phyloP scores from a whole-genome alignment of 2,329 filamentous ascomycete species.

The Acephala macrosclerotiorum region DNA sequence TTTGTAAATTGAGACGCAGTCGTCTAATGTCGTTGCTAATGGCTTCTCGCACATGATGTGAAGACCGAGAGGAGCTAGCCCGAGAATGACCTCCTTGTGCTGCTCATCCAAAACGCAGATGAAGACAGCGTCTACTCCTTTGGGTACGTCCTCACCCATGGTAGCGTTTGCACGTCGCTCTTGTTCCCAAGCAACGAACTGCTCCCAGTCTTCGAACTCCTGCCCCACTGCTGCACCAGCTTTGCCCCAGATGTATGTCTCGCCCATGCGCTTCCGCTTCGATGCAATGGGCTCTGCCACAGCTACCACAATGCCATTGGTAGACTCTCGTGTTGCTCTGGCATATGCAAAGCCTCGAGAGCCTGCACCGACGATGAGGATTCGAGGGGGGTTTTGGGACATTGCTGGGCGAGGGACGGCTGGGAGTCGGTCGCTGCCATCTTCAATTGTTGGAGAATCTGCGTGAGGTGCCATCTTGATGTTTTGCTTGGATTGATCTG shows the following conservation, averaged over 20 bases:
- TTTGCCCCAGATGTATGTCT: constrained; percentile 75
- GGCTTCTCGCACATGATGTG: constrained; percentile 98
- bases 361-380: constrained; percentile 84
- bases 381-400: constrained; percentile 62
- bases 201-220: constrained; percentile 75
- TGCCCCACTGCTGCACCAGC: constrained; percentile 63
- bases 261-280: constrained; percentile 76
- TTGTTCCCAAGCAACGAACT: constrained; percentile 78
- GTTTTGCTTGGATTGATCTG: neutral
- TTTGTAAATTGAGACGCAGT: constrained; percentile 78
- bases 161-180: constrained; percentile 61
- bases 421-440: constrained; percentile 34
- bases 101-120: constrained; percentile 86
- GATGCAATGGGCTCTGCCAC: constrained; percentile 83
- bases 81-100: constrained; percentile 82
- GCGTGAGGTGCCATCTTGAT: constrained; percentile 41
- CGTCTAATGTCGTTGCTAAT: constrained; percentile 77
- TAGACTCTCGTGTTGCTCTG: constrained; percentile 68
- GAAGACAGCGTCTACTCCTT: constrained; percentile 63
- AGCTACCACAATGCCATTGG: constrained; percentile 73
- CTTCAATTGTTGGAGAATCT: constrained; percentile 28
- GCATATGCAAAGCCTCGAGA: constrained; percentile 81
- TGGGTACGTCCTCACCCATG: constrained; percentile 52
- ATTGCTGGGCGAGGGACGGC: constrained; percentile 39
- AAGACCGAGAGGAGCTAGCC: constrained; percentile 72